phyloP scores from a whole-genome alignment of 176 grass and related monocot genomes.

The Oropetium thomaeum region DNA sequence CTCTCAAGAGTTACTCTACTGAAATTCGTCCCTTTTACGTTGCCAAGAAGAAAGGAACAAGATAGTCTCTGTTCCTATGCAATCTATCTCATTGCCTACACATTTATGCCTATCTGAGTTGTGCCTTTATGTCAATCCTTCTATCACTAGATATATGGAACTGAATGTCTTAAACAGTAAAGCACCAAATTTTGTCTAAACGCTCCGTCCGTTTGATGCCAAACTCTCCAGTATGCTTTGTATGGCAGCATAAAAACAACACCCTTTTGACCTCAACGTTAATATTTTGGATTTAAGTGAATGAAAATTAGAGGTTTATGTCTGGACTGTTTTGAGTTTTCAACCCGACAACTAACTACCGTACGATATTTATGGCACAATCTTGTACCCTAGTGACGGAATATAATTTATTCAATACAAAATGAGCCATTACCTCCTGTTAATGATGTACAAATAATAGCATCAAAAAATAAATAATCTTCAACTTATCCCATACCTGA shows the following conservation, averaged over 20 bases:
- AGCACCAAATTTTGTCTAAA: not conserved
- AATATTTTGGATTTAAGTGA: not conserved
- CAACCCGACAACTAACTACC: not conserved
- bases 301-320: not conserved
- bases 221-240: not conserved
- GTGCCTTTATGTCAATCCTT: not conserved
- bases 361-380: not conserved
- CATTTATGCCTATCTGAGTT: not conserved
- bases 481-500: not conserved
- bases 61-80: not conserved
- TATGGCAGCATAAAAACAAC: not conserved
- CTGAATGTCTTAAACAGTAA: conserved; percentile 3
- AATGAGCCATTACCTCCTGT: not conserved
- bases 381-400: not conserved
- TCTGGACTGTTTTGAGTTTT: conserved; percentile 5
- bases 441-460: not conserved
- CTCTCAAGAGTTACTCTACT: conserved; percentile 6
- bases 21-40: not conserved
- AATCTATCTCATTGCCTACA: not conserved
- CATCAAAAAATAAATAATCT: not conserved
- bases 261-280: not conserved
- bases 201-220: not conserved
- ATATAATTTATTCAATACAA: not conserved
- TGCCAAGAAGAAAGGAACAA: not conserved
- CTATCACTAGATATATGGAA: not conserved